Conservation (phyloP, 2,329 filamentous ascomycete species). For the Xylaria arbuscula region DNA sequence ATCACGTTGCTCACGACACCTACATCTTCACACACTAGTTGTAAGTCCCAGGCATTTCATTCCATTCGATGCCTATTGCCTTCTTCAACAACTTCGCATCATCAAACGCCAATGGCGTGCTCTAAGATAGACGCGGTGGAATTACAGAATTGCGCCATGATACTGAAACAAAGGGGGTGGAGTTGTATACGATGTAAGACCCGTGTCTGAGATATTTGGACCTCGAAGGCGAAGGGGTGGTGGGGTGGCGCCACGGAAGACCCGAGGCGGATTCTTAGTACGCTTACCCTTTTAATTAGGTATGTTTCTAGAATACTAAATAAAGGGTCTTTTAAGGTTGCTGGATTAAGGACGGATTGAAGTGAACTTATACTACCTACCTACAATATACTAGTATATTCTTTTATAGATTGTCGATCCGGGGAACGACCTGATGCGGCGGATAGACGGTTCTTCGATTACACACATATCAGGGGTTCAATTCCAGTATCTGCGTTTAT, state of each 20-base stretch:
- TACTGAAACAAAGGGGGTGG: slow-evolving; percentile 29
- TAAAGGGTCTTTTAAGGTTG: neutral
- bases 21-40: neutral
- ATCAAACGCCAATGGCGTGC: neutral
- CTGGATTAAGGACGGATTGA: neutral
- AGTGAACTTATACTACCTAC: neutral
- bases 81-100: neutral
- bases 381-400: neutral
- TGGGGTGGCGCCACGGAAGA: slow-evolving; percentile 16
- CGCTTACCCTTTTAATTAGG: neutral
- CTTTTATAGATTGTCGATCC: slow-evolving; percentile 9
- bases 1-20: too few relatives aligned
- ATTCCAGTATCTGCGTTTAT: neutral
- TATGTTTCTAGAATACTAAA: neutral
- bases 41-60: neutral
- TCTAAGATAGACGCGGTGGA: neutral
- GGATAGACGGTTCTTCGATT: neutral
- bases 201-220: slow-evolving; percentile 16
- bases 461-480: too few relatives aligned
- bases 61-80: neutral
- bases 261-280: slow-evolving; percentile 10
- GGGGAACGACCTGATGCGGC: neutral
- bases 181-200: slow-evolving; percentile 24
- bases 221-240: slow-evolving; percentile 9
- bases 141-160: neutral